Conservation (phyloP, 208 protist genomes). For the Phytomonas sp. region DNA sequence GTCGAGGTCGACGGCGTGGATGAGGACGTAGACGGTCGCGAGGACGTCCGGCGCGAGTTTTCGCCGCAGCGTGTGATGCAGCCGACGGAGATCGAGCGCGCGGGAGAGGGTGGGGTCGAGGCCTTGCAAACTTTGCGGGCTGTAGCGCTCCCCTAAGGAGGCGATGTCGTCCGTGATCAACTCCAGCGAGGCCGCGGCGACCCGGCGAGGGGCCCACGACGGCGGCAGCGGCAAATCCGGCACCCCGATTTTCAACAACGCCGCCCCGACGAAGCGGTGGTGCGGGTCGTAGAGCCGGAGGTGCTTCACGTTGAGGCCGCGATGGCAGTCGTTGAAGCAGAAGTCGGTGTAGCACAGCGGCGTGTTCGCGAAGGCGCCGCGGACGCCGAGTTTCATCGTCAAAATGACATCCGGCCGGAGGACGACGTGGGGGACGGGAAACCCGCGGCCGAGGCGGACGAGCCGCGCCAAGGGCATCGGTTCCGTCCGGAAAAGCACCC, state of each 20-base stretch:
- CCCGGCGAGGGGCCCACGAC: neutral
- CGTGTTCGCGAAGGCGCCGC: slow-evolving; percentile 17
- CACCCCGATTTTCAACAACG: slow-evolving; percentile 33
- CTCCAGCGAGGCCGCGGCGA: slow-evolving; percentile 19
- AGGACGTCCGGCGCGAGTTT: slow-evolving; percentile 51
- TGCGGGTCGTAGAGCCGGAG: slow-evolving; percentile 56
- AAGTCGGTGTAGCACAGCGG: slow-evolving; percentile 62
- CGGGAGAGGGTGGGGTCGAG: slow-evolving; percentile 43
- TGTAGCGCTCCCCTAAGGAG: slow-evolving; percentile 54
- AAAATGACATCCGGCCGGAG: slow-evolving; percentile 18
- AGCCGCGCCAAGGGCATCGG: slow-evolving; percentile 22
- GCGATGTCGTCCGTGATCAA: slow-evolving; percentile 60
- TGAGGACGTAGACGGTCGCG: slow-evolving; percentile 54
- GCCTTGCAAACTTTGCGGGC: slow-evolving; percentile 44
- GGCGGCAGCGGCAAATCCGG: slow-evolving; percentile 19
- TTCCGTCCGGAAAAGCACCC: slow-evolving; percentile 23
- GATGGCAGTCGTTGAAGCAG: slow-evolving; percentile 30
- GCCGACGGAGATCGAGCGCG: slow-evolving; percentile 22
- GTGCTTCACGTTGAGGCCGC: slow-evolving; percentile 24
- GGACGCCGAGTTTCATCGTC: slow-evolving; percentile 46
- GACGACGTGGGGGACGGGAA: neutral
- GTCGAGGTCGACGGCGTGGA: slow-evolving; percentile 28
- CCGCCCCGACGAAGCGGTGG: slow-evolving; percentile 41
- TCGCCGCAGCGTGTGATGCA: slow-evolving; percentile 46
- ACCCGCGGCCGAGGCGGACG: slow-evolving; percentile 12